phyloP scores from a whole-genome alignment of 495 filamentous ascomycete species.

The Aspergillus steynii region DNA sequence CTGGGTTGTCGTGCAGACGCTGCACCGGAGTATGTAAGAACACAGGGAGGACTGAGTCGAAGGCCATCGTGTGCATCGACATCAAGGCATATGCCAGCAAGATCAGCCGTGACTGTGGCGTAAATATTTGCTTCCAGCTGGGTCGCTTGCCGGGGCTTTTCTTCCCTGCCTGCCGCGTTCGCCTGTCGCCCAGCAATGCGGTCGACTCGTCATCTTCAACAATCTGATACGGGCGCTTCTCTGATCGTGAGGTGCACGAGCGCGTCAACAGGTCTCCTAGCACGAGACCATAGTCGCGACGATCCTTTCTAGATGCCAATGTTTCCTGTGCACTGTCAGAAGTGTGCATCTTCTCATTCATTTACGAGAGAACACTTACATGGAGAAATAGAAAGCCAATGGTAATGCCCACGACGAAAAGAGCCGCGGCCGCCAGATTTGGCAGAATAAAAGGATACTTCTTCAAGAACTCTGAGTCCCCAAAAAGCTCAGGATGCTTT shows the following conservation, averaged over 20 bases:
- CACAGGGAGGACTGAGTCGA: slow-evolving; percentile 77
- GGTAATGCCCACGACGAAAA: slow-evolving; percentile 73
- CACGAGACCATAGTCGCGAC: slow-evolving; percentile 66
- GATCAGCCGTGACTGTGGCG: slow-evolving; percentile 72
- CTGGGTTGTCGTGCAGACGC: slow-evolving; percentile 53
- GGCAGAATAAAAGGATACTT: slow-evolving; percentile 80
- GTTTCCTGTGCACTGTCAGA: slow-evolving; percentile 59
- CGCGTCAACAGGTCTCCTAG: slow-evolving; percentile 55
- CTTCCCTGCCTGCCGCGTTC: background rate
- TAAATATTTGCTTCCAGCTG: slow-evolving; percentile 67
- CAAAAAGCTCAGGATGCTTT: slow-evolving; percentile 69
- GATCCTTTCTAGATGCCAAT: slow-evolving; percentile 60
- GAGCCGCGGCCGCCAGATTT: slow-evolving; percentile 68
- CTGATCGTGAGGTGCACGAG: slow-evolving; percentile 26
- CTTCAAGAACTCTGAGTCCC: slow-evolving; percentile 63
- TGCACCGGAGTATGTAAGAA: slow-evolving; percentile 75
- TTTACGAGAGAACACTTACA: slow-evolving; percentile 20
- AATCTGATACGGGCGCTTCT: slow-evolving; percentile 15
- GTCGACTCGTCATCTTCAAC: slow-evolving; percentile 41
- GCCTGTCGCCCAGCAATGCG: slow-evolving; percentile 29
- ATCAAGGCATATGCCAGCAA: slow-evolving; percentile 73
- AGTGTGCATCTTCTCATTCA: background rate
- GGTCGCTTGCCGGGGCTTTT: slow-evolving; percentile 36
- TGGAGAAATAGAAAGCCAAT: slow-evolving; percentile 72
- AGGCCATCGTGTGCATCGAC: slow-evolving; percentile 74